phyloP scores from a whole-genome alignment of 2,329 filamentous ascomycete genomes.

The Biscogniauxia marginata region DNA sequence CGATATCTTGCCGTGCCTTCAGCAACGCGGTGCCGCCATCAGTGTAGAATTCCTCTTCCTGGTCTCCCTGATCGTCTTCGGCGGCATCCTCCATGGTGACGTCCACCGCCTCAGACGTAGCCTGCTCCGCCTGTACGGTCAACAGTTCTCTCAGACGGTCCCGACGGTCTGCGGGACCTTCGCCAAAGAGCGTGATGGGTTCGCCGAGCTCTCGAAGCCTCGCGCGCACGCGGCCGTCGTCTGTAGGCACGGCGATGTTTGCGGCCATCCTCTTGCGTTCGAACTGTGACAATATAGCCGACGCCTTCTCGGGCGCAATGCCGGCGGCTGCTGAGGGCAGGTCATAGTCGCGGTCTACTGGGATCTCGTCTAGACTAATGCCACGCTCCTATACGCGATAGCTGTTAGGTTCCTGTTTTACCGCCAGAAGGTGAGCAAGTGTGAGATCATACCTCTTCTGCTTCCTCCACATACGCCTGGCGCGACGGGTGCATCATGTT shows the following conservation, averaged over 20 bases:
- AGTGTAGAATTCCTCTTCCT: slow-evolving; percentile 95
- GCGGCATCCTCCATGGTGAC: slow-evolving; percentile 59
- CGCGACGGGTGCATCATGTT: slow-evolving; percentile 81
- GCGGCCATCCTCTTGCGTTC: slow-evolving; percentile 87
- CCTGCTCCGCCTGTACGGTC: slow-evolving; percentile 67
- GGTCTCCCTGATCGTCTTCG: slow-evolving; percentile 66
- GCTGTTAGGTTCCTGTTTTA: slow-evolving; percentile 16
- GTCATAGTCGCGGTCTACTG: slow-evolving; percentile 79
- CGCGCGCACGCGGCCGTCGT: slow-evolving; percentile 81
- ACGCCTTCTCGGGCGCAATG: slow-evolving; percentile 76
- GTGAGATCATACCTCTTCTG: slow-evolving; percentile 57
- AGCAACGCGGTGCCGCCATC: slow-evolving; percentile 73
- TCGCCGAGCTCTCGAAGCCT: slow-evolving; percentile 85
- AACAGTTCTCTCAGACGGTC: slow-evolving; percentile 83
- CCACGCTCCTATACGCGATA: slow-evolving; percentile 30
- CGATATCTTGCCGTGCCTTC: slow-evolving; percentile 74
- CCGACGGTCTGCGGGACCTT: slow-evolving; percentile 80
- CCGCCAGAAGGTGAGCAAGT: slow-evolving; percentile 14
- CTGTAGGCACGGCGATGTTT: slow-evolving; percentile 87
- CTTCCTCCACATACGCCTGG: slow-evolving; percentile 92
- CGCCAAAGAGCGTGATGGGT: slow-evolving; percentile 91
- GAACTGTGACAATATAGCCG: slow-evolving; percentile 83
- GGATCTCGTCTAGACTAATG: slow-evolving; percentile 43
- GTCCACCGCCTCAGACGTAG: slow-evolving; percentile 52
- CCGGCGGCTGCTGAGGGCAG: slow-evolving; percentile 65